Evolutionary conservation across 805 yeast genomes (phyloP).

Genomic region (Blastobotrys attinorum): DNA sequence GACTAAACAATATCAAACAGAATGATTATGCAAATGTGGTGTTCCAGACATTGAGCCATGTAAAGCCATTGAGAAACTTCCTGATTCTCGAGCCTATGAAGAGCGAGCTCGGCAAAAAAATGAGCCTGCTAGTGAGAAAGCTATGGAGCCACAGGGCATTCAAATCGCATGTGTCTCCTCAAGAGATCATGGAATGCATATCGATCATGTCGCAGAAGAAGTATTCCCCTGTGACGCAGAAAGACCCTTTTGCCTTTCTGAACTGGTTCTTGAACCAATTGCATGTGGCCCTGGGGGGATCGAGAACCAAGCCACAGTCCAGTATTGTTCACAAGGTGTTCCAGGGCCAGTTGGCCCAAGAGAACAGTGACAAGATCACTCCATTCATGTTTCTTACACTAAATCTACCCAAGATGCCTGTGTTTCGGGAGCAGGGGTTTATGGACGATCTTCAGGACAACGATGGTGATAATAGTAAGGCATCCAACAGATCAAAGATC

Average conservation of each 20-base stretch:
- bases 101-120: neutral
- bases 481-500: slow-evolving; percentile 29
- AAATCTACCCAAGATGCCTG: slow-evolving; percentile 51
- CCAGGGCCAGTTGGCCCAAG: slow-evolving; percentile 46
- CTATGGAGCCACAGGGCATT: slow-evolving; percentile 58
- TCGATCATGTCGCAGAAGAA: slow-evolving; percentile 36
- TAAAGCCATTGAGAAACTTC: slow-evolving; percentile 41
- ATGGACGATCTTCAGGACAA: no score
- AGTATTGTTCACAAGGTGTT: slow-evolving; percentile 32
- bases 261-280: slow-evolving; percentile 52
- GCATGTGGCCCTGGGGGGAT: slow-evolving; percentile 28
- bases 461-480: slow-evolving; percentile 33
- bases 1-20: slow-evolving; percentile 46
- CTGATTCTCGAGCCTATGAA: slow-evolving; percentile 27
- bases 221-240: slow-evolving; percentile 33
- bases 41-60: slow-evolving; percentile 49
- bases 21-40: slow-evolving; percentile 53
- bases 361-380: slow-evolving; percentile 23
- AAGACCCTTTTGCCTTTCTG: slow-evolving; percentile 50
- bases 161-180: slow-evolving; percentile 58
- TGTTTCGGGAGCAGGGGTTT: slow-evolving; percentile 47
- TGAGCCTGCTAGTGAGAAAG: slow-evolving; percentile 42
- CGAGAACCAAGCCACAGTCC: slow-evolving; percentile 17
- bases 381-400: slow-evolving; percentile 49
- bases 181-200: slow-evolving; percentile 49